Percentiles rank a stretch among this genome's conserved stretches.
Evolutionary conservation across 768 basidiomycete species (phyloP).

Genomic region (Lyophyllum decastes): DNA sequence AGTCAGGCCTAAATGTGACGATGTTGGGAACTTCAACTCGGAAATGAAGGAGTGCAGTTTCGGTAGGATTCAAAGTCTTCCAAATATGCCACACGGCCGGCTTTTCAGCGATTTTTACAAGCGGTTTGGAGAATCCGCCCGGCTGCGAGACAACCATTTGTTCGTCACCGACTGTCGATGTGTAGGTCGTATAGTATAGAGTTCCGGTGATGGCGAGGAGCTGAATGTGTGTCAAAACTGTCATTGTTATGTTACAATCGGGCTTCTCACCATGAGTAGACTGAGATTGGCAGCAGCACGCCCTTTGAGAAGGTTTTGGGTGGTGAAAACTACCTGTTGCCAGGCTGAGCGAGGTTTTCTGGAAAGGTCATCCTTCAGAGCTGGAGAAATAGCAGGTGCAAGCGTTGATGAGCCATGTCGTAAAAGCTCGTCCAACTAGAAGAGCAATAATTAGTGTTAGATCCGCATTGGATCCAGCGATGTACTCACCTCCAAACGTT

Average conservation of each 20-base stretch:
- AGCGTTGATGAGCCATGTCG: constrained; percentile 62
- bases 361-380: constrained; percentile 26
- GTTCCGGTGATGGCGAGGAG: constrained; percentile 76
- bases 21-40: constrained; percentile 81
- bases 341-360: constrained; percentile 46
- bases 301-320: constrained; percentile 56
- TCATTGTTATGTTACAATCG: constrained; percentile 9
- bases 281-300: constrained; percentile 80
- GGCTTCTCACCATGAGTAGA: constrained; percentile 63
- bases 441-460: constrained; percentile 7
- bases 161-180: constrained; percentile 31
- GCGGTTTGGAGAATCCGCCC: constrained; percentile 33
- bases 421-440: constrained; percentile 82
- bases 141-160: constrained; percentile 29
- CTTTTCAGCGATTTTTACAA: constrained; percentile 25
- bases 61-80: constrained; percentile 73
- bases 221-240: constrained; percentile 34
- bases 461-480: not conserved
- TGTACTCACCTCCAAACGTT: constrained; percentile 75
- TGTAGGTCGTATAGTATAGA: constrained; percentile 74
- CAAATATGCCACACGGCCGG: constrained; percentile 68
- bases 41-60: constrained; percentile 68
- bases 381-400: constrained; percentile 40
- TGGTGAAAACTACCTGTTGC: constrained; percentile 39
- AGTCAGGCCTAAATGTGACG: constrained; percentile 60